Conservation (phyloP, 805 yeast genomes). For the Candida corydali region DNA sequence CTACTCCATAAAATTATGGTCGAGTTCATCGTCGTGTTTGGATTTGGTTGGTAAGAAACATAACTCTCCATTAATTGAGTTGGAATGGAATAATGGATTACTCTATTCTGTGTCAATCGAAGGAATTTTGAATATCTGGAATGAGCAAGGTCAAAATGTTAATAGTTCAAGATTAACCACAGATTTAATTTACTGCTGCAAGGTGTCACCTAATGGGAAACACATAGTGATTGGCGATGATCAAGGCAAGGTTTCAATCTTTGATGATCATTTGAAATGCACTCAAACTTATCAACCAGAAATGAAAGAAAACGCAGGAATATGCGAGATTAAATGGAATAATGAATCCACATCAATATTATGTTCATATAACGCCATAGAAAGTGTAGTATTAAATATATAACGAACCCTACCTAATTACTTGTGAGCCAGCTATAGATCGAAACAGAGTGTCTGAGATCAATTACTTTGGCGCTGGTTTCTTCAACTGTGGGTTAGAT, state of each 20-base stretch:
- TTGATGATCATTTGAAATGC: conserved; percentile 33
- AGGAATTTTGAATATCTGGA: conserved; percentile 69
- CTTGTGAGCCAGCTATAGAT: no score
- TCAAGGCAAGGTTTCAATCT: conserved; percentile 54
- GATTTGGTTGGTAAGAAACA: conserved; percentile 35
- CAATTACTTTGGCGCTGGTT: conserved; percentile 12
- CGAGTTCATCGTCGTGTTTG: conserved; percentile 52
- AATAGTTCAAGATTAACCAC: conserved; percentile 31
- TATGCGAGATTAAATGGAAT: conserved; percentile 40
- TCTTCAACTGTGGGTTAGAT: conserved; percentile 27
- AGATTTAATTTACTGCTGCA: conserved; percentile 55
- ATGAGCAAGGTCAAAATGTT: conserved; percentile 42
- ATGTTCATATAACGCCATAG: conserved; percentile 32
- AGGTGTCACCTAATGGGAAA: conserved; percentile 46
- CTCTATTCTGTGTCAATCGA: conserved; percentile 62
- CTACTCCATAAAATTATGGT: conserved; percentile 69
- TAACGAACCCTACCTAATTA: background rate
- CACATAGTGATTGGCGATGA: conserved; percentile 63
- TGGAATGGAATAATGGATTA: conserved; percentile 47
- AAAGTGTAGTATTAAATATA: conserved; percentile 20
- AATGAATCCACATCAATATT: conserved; percentile 19
- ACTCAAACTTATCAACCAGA: conserved; percentile 7
- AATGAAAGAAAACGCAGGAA: conserved; percentile 18
- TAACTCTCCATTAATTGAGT: conserved; percentile 51
- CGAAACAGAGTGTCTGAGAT: no score